A percentile compares a stretch with the other conserved stretches of the same genome.
These are phyloP conservation scores for Irpex rosettiformis DNA, from an alignment of 1,284 basidiomycete genomes.

Conservation along the genomic window DNA sequence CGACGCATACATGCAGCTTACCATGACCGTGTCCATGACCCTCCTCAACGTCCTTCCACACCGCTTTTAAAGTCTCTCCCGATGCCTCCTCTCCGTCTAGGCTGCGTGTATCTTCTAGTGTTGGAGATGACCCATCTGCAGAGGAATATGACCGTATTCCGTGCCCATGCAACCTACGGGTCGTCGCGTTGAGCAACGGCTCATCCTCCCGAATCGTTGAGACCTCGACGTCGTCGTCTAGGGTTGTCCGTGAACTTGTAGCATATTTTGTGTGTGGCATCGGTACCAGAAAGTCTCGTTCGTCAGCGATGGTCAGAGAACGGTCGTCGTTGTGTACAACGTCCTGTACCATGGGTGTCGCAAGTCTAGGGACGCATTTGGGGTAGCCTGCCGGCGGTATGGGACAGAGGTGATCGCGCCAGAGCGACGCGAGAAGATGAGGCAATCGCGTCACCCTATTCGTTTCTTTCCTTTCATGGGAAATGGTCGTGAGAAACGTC, in stretches of 20 bases:
- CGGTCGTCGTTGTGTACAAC: background rate
- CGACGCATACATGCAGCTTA: background rate
- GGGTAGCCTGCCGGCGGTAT: background rate
- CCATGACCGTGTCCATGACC: background rate
- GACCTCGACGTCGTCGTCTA: background rate
- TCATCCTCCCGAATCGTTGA: background rate
- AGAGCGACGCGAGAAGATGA: background rate
- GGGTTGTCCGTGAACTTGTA: background rate
- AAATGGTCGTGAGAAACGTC: background rate
- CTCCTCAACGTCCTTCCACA: background rate
- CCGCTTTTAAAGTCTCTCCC: background rate
- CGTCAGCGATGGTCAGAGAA: too few relatives aligned
- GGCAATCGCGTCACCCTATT: background rate
- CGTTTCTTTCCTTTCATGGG: background rate
- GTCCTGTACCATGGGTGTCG: background rate
- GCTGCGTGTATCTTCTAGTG: background rate
- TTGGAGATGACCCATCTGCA: background rate
- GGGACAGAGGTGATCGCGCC: background rate
- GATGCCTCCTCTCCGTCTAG: conserved; percentile 2
- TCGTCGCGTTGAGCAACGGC: background rate
- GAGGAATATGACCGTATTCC: background rate
- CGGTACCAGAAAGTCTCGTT: too few relatives aligned
- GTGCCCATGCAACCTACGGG: background rate
- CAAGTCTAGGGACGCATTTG: background rate
- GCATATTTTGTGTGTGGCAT: background rate